Percentiles rank a stretch among this genome's conserved stretches.
These are phyloP conservation scores for Chlamydomonas applanata DNA, from an alignment of 139 green algal species.

Conservation along the genomic window DNA sequence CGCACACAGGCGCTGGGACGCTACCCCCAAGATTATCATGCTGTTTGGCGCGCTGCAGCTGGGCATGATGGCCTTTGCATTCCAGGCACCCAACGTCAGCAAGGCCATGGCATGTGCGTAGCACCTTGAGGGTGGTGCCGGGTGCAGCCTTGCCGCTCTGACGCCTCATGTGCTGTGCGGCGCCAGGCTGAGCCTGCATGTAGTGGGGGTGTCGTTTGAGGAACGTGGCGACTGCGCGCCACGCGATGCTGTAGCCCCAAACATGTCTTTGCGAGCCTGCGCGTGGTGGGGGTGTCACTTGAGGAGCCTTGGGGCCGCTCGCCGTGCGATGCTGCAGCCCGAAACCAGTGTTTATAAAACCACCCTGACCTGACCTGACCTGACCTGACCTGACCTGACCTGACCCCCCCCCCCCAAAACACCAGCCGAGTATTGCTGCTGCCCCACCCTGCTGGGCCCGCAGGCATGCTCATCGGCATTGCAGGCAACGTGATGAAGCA, in stretches of 20 bases:
- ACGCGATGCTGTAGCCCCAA: too few relatives aligned
- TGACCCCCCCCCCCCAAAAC: too few relatives aligned
- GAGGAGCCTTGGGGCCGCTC: too few relatives aligned
- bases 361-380: too few relatives aligned
- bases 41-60: slow-evolving; percentile 50
- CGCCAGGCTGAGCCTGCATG: neutral
- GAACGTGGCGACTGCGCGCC: too few relatives aligned
- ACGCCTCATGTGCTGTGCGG: too few relatives aligned
- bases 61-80: slow-evolving; percentile 44
- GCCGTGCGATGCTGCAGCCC: too few relatives aligned
- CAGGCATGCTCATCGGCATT: slow-evolving; percentile 50
- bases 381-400: too few relatives aligned
- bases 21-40: slow-evolving; percentile 58
- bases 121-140: neutral
- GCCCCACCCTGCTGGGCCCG: neutral
- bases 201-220: neutral
- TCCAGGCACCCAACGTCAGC: slow-evolving; percentile 48
- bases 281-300: too few relatives aligned
- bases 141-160: neutral
- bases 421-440: too few relatives aligned
- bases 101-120: slow-evolving; percentile 33
- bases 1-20: slow-evolving; percentile 64
- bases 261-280: too few relatives aligned
- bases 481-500: slow-evolving; percentile 61
- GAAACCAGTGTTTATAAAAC: too few relatives aligned